Evolutionary conservation across 2,329 filamentous ascomycete genomes (phyloP).

Genomic region (Neonectria sp.): DNA sequence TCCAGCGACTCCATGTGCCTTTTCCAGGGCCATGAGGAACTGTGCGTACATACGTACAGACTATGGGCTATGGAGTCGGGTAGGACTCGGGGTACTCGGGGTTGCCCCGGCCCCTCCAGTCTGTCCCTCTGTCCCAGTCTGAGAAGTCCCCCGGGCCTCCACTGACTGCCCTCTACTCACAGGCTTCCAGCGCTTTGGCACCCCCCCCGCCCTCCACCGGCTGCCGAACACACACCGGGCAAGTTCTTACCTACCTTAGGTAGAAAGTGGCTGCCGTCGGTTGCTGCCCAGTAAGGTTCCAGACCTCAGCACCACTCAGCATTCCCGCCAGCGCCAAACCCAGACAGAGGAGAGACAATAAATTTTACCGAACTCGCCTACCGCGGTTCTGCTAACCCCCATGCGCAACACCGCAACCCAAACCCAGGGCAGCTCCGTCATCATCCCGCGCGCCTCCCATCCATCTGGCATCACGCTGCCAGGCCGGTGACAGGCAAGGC

Average conservation of each 20-base stretch:
- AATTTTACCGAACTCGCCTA: constrained; percentile 27
- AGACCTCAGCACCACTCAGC: constrained; percentile 18
- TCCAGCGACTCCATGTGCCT: not conserved
- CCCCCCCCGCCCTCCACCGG: constrained; percentile 15
- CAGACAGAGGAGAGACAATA: constrained; percentile 3
- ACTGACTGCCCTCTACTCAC: not conserved
- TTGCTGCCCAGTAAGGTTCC: constrained; percentile 20
- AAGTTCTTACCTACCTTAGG: not conserved
- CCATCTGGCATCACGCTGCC: constrained; percentile 20
- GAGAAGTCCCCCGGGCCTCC: not conserved
- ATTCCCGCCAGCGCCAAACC: not conserved
- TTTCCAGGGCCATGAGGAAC: not conserved
- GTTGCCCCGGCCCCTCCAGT: constrained; percentile 12
- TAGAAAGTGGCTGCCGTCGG: constrained; percentile 3
- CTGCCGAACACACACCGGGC: constrained; percentile 18
- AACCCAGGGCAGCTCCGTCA: constrained; percentile 27
- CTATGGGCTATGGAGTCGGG: not conserved
- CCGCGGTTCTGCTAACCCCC: constrained; percentile 21
- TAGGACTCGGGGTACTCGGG: constrained; percentile 1
- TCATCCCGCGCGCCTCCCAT: constrained; percentile 30
- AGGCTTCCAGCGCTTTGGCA: constrained; percentile 16
- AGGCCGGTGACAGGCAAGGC: not conserved
- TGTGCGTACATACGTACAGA: not conserved
- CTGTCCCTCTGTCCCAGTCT: not conserved
- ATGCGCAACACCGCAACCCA: constrained; percentile 20